A percentile compares a stretch with the other conserved stretches of the same genome.
Conservation (phyloP, 306 rosid species). For the Fragaria nilgerrensis region DNA sequence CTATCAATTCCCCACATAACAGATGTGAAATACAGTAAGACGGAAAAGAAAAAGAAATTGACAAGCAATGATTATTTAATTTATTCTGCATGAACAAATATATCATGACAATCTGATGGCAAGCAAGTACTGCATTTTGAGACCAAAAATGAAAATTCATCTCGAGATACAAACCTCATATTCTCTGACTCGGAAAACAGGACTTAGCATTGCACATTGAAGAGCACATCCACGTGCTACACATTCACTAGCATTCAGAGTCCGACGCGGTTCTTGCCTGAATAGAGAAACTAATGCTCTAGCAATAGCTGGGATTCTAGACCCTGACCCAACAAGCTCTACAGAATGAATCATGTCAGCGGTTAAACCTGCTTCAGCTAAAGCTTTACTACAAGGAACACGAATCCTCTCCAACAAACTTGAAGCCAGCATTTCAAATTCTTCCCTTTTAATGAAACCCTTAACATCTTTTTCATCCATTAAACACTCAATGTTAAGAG, state of each 20-base stretch:
- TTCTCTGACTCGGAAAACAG: conserved; percentile 75
- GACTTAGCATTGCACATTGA: conserved; percentile 98
- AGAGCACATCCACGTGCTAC: conserved; percentile 99
- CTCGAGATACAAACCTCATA: conserved; percentile 68
- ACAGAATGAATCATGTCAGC: conserved; percentile 64
- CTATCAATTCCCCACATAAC: not conserved
- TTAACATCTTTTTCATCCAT: conserved; percentile 99
- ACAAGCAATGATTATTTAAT: not conserved
- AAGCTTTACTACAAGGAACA: conserved; percentile 67
- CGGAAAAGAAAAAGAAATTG: not conserved
- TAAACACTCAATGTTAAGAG: conserved; percentile 89
- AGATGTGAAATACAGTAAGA: not conserved
- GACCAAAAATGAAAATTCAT: conserved; percentile 19
- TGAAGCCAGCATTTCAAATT: conserved; percentile 75
- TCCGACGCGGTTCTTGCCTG: conserved; percentile 76
- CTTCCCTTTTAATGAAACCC: conserved; percentile 89
- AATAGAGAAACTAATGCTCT: conserved; percentile 60
- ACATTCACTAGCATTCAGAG: conserved; percentile 94
- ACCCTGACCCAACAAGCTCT: conserved; percentile 97
- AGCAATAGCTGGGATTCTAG: conserved; percentile 80
- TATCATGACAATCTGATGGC: not conserved
- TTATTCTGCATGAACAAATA: not conserved
- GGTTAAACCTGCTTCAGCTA: conserved; percentile 60
- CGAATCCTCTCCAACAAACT: conserved; percentile 64
- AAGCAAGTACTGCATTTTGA: not conserved